phyloP scores from a whole-genome alignment of 352 stramenopile genomes.

The Phytophthora hibernalis region DNA sequence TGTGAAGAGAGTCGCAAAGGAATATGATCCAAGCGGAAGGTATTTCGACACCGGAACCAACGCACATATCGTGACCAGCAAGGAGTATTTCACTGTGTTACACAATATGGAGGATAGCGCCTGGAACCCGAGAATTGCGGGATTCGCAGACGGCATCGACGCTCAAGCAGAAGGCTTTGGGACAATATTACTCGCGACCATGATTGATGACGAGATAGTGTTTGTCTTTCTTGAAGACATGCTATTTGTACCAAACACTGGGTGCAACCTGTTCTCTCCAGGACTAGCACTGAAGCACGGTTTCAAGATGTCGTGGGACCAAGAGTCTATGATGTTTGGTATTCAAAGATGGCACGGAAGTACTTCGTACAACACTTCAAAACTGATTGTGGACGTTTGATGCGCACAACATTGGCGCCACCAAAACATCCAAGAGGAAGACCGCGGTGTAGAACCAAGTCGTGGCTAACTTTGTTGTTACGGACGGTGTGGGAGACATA shows the following conservation, averaged over 20 bases:
- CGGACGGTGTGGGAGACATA: too few relatives aligned
- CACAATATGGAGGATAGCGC: slow-evolving; percentile 23
- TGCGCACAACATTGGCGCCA: slow-evolving; percentile 9
- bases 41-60: slow-evolving; percentile 29
- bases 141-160: slow-evolving; percentile 10
- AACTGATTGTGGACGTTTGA: slow-evolving; percentile 19
- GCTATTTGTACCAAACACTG: slow-evolving; percentile 16
- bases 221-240: slow-evolving; percentile 15
- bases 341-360: slow-evolving; percentile 17
- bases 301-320: slow-evolving; percentile 22
- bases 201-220: slow-evolving; percentile 27
- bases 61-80: slow-evolving; percentile 19
- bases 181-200: slow-evolving; percentile 7
- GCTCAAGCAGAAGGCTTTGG: slow-evolving; percentile 22
- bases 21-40: slow-evolving; percentile 9
- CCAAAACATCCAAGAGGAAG: background rate
- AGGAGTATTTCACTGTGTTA: slow-evolving; percentile 24
- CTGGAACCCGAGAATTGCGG: slow-evolving; percentile 15
- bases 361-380: slow-evolving; percentile 4
- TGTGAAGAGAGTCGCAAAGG: background rate
- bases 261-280: slow-evolving; percentile 25
- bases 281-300: slow-evolving; percentile 16
- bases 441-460: too few relatives aligned
- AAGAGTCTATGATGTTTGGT: slow-evolving; percentile 4
- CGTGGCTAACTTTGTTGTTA: too few relatives aligned